phyloP scores from a whole-genome alignment of 495 filamentous ascomycete species.

The Daldinia grandis region DNA sequence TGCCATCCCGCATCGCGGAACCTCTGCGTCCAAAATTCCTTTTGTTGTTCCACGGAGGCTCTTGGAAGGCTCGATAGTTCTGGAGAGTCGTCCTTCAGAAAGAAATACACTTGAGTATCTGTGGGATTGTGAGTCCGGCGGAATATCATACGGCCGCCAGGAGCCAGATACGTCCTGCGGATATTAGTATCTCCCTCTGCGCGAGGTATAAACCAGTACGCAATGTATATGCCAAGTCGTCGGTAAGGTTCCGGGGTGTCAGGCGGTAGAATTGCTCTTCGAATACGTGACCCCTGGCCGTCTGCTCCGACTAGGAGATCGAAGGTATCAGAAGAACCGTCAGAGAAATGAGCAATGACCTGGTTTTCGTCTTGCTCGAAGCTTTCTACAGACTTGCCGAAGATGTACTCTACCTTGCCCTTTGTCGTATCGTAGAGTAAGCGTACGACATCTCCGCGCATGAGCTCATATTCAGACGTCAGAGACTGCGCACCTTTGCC shows the following conservation, averaged over 20 bases:
- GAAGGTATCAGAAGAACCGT: slow-evolving; percentile 46
- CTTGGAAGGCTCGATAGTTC: slow-evolving; percentile 33
- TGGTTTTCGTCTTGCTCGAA: slow-evolving; percentile 33
- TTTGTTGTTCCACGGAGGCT: slow-evolving; percentile 44
- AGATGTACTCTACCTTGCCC: slow-evolving; percentile 55
- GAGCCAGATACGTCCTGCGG: slow-evolving; percentile 34
- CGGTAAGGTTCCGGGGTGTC: slow-evolving; percentile 38
- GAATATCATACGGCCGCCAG: slow-evolving; percentile 47
- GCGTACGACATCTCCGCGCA: slow-evolving; percentile 59
- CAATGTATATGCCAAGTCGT: slow-evolving; percentile 31
- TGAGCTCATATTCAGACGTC: slow-evolving; percentile 65
- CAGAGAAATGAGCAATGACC: slow-evolving; percentile 37
- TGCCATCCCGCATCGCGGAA: slow-evolving; percentile 59
- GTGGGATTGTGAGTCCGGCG: slow-evolving; percentile 48
- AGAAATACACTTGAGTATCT: slow-evolving; percentile 51
- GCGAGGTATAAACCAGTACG: slow-evolving; percentile 33
- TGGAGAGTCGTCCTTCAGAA: slow-evolving; percentile 39
- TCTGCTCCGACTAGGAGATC: slow-evolving; percentile 60
- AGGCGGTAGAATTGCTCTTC: slow-evolving; percentile 46
- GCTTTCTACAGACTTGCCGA: slow-evolving; percentile 47
- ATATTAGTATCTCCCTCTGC: slow-evolving; percentile 28
- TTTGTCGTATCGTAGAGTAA: slow-evolving; percentile 59
- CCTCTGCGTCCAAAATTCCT: slow-evolving; percentile 48
- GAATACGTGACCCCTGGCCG: slow-evolving; percentile 53
- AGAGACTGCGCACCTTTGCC: slow-evolving; percentile 55